phyloP scores from a whole-genome alignment of 2,329 filamentous ascomycete genomes.

The Monilinia laxa region DNA sequence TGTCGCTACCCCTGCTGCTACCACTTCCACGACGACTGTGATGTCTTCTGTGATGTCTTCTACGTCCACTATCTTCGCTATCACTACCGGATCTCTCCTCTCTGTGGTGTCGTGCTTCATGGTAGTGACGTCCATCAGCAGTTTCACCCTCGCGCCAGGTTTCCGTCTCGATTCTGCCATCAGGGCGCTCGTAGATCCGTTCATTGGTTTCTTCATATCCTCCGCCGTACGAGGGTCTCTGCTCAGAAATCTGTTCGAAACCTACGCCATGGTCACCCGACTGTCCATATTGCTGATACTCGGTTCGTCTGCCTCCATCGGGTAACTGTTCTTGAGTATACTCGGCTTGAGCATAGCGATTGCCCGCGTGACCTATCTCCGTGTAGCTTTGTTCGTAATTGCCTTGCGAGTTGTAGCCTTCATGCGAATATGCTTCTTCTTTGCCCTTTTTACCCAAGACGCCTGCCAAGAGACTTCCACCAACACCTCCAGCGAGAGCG shows the following conservation, averaged over 20 bases:
- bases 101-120: constrained; percentile 29
- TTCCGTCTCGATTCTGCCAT: constrained; percentile 38
- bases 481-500: constrained; percentile 63
- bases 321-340: constrained; percentile 56
- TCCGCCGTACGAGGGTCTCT: constrained; percentile 51
- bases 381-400: constrained; percentile 60
- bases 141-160: constrained; percentile 30
- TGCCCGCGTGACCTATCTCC: constrained; percentile 56
- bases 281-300: constrained; percentile 61
- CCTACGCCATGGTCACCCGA: constrained; percentile 47
- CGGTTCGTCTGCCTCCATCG: constrained; percentile 56
- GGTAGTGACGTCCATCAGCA: constrained; percentile 30
- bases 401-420: constrained; percentile 57
- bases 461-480: constrained; percentile 64
- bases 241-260: constrained; percentile 59
- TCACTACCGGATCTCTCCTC: constrained; percentile 36
- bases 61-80: constrained; percentile 35
- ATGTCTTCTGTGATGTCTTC: constrained; percentile 37
- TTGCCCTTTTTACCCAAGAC: constrained; percentile 49
- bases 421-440: constrained; percentile 53
- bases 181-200: constrained; percentile 47
- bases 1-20: constrained; percentile 28
- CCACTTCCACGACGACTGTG: constrained; percentile 23
- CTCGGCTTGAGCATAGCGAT: constrained; percentile 37
- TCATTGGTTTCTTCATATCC: constrained; percentile 61